phyloP scores from a whole-genome alignment of 352 stramenopile species.

The Phytophthora kernoviae region DNA sequence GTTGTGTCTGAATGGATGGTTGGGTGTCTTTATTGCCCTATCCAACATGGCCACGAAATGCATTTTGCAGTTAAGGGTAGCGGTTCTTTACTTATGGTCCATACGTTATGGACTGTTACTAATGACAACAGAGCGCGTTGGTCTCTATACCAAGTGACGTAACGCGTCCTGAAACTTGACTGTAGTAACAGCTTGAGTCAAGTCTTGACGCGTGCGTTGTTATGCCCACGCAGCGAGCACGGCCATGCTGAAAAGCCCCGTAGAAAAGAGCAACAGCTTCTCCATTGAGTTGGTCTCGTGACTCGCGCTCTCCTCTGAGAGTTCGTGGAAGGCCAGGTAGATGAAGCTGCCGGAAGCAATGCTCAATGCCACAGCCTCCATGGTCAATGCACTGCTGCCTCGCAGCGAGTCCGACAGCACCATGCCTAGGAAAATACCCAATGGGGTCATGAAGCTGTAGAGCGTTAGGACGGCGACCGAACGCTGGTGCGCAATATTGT shows the following conservation, averaged over 20 bases:
- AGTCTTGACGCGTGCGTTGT: slow-evolving; percentile 5
- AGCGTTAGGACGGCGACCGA: slow-evolving; percentile 60
- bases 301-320: slow-evolving; percentile 56
- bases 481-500: slow-evolving; percentile 45
- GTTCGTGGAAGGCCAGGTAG: slow-evolving; percentile 70
- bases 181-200: slow-evolving; percentile 2
- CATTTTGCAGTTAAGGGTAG: not conserved
- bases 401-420: slow-evolving; percentile 49
- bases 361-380: slow-evolving; percentile 53
- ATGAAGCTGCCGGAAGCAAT: slow-evolving; percentile 70
- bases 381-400: slow-evolving; percentile 41
- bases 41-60: slow-evolving; percentile 1
- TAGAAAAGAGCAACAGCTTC: slow-evolving; percentile 62
- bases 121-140: not conserved
- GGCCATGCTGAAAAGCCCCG: slow-evolving; percentile 55
- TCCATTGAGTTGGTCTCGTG: slow-evolving; percentile 43
- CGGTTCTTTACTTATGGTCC: not conserved
- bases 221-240: slow-evolving; percentile 54
- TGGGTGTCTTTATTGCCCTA: not conserved
- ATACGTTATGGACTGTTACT: not conserved
- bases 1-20: no score
- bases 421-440: slow-evolving; percentile 69
- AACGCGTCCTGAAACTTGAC: no score
- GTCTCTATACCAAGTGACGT: slow-evolving; percentile 19
- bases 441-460: slow-evolving; percentile 71